These are phyloP conservation scores for Coffea humblotiana DNA, from an alignment of 305 asterid species.

Conservation along the genomic window DNA sequence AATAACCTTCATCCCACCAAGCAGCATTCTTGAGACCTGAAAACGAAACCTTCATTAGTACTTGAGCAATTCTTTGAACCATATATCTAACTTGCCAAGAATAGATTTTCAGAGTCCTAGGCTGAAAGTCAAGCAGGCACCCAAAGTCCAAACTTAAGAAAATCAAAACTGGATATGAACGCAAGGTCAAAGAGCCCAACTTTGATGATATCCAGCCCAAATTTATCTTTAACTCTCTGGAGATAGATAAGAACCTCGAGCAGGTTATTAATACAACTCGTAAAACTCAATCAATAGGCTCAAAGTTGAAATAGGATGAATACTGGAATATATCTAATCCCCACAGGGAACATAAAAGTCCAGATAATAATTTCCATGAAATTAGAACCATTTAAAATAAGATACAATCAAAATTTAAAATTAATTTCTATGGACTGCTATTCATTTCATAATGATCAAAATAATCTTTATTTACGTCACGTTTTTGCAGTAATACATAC, in stretches of 20 bases:
- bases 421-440: neutral
- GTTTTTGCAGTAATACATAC: no score
- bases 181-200: neutral
- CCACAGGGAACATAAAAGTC: neutral
- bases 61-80: slow-evolving; percentile 2
- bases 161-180: no score
- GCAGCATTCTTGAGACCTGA: slow-evolving; percentile 89
- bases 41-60: slow-evolving; percentile 14
- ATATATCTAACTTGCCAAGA: neutral
- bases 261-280: neutral
- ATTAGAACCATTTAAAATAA: neutral
- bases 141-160: neutral
- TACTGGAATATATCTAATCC: neutral
- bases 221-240: neutral
- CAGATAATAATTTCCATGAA: neutral
- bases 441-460: neutral
- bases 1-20: slow-evolving; percentile 90
- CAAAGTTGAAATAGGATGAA: neutral
- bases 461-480: neutral
- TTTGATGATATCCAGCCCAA: neutral
- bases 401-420: no score
- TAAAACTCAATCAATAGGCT: neutral
- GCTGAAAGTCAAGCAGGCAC: neutral
- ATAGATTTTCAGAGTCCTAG: neutral
- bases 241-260: neutral